Base-by-base conservation (phyloP, 352 stramenopile genomes). In the Paralagenidium karlingii region DNA sequence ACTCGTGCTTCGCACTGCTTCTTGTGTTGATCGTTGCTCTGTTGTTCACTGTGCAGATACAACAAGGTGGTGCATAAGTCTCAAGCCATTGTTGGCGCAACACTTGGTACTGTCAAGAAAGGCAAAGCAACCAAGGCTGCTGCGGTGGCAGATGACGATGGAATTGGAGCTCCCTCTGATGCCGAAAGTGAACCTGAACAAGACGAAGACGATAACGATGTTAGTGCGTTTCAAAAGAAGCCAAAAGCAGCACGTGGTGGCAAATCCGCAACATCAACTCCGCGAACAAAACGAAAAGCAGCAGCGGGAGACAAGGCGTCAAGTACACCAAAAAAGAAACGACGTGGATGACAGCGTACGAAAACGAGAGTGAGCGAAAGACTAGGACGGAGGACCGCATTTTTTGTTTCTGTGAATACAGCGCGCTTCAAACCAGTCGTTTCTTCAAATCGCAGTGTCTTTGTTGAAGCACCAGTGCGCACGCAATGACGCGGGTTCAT, bases 41-140 rank as follows among this genome's bases (percentile, higher is more conserved):
- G n/a, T n/a, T n/a, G n/a, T n/a, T n/a, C n/a, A n/a, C 26, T 47
- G 15, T 40, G 3, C 40, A 71, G 65, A 44, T 97, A 96, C 61
- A 98, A 98, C 71, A 77, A 93, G 51, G 64, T 60, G 15, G 67
- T 57, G 9, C 91, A 98, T 62, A 96, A 82, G 39, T 94, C 87
- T n/a, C 89, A 98, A 55, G 92, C 86, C 3, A 66, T 98, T 25
- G 84, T 97, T 8, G 70, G 94, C 38, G 79, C 58, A 10, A 60
- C 76, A n/a, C 47, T 89, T 25, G 60, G 57, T 3, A 82, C 71
- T 0, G 49, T 84, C 38, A 86, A 85, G 47, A 91, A 89, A 38
- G 64, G 68, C 9, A 78, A 80, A 31, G 55, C 62, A n/a, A 48
- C 43, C 6, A 42, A 55, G 1, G 31, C 40, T 2, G 49, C 39